Evolutionary conservation across 2,329 filamentous ascomycete genomes (phyloP), one percentile per base, ranked within the genome.

Genomic region (Phialophora expanda): DNA sequence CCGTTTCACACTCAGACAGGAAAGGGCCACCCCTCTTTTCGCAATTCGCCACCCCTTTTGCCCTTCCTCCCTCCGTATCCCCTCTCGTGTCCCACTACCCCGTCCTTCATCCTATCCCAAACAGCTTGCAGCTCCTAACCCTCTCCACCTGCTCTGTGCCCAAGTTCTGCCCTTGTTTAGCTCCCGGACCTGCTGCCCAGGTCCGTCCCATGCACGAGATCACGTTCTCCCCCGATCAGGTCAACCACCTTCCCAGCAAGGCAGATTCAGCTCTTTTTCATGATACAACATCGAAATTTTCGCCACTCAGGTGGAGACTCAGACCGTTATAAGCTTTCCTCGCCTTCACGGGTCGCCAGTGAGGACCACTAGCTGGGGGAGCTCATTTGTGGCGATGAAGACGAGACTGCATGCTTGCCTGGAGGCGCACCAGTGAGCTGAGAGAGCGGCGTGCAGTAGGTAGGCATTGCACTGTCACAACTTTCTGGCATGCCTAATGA

Each of bases 231-330:
- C 66, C 66, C 4, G 32, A 66, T 62, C 30, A 28, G 61, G 66
- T 28, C 28, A 66, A 46, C 20, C 51, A 46, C 50, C 34, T 69
- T 55, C 67, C 67, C 55, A 67, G 64, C 51, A 38, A 6, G 62
- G 67, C n/a, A 46, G 44, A 34, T 4, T 44, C 14, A 11, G 17
- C 28, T 30, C 30, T 62, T 58, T 17, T 69, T 69, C 62, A 67
- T 65, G 54, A 28, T 34, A 50, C 67, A 66, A 56, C 65, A 65
- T 20, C 44, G 57, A 22, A 48, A 69, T 56, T 67, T 67, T 69
- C 63, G 67, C 67, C 67, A 69, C 67, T 61, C 44, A 50, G 34
- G 64, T 69, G 67, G 61, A 58, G 38, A 55, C 34, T 28, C 28
- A 11, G 38, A 11, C 22, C 50, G 50, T 24, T 44, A 12, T 12